A percentile compares a stretch with the other conserved stretches of the same genome.
Evolutionary conservation across 2,329 filamentous ascomycete genomes (phyloP).

Genomic region (Pleoardoris graminearum): DNA sequence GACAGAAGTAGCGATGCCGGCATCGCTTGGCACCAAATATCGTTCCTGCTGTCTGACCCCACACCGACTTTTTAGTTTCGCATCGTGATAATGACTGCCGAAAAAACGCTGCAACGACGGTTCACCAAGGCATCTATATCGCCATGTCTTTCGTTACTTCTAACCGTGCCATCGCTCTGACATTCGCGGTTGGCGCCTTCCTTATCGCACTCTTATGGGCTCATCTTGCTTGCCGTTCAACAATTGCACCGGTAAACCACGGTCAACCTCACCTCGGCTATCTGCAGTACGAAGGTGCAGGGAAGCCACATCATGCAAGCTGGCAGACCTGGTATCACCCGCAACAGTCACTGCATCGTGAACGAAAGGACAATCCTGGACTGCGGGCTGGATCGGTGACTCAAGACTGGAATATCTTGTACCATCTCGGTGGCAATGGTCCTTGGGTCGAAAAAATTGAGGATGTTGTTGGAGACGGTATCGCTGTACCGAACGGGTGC

Average conservation of each 20-base stretch:
- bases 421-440: slow-evolving; percentile 59
- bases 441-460: slow-evolving; percentile 58
- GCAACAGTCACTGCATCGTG: slow-evolving; percentile 18
- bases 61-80: slow-evolving; percentile 9
- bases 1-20: neutral
- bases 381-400: slow-evolving; percentile 33
- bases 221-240: slow-evolving; percentile 7
- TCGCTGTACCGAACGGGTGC: slow-evolving; percentile 54
- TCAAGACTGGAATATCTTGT: slow-evolving; percentile 54
- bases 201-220: slow-evolving; percentile 14
- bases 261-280: slow-evolving; percentile 19
- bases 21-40: neutral
- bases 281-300: slow-evolving; percentile 29
- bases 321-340: slow-evolving; percentile 44
- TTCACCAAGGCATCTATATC: neutral
- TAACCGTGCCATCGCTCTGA: slow-evolving; percentile 4
- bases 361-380: slow-evolving; percentile 8
- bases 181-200: slow-evolving; percentile 9
- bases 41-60: neutral
- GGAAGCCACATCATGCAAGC: slow-evolving; percentile 38
- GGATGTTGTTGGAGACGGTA: slow-evolving; percentile 46
- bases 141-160: slow-evolving; percentile 3
- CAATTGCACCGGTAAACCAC: neutral
- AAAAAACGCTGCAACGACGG: neutral
- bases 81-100: neutral